Conservation (phyloP, 2,329 filamentous ascomycete genomes). For the Ilyonectria mors-panacis region DNA sequence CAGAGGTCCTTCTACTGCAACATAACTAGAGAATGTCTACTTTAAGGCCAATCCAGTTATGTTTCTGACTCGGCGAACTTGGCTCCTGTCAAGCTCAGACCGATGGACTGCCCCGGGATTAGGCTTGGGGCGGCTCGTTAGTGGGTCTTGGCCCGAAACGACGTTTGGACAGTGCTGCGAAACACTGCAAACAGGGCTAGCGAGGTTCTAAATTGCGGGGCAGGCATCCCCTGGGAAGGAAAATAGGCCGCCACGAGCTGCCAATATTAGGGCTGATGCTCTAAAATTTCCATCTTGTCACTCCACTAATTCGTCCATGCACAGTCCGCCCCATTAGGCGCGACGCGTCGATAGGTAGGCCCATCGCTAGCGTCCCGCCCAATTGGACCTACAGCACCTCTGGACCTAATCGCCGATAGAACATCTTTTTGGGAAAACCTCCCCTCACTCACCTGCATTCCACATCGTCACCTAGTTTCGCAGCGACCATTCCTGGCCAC, state of each 20-base stretch:
- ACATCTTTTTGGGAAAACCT: conserved; percentile 32
- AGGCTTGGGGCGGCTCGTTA: neutral
- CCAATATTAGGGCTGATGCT: conserved; percentile 20
- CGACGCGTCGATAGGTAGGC: conserved; percentile 25
- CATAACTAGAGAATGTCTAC: neutral
- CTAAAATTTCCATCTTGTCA: neutral
- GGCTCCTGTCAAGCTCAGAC: conserved; percentile 2
- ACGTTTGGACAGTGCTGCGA: conserved; percentile 4
- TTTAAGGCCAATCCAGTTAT: no score
- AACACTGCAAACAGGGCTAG: conserved; percentile 10
- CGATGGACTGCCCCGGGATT: neutral
- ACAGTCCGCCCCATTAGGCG: conserved; percentile 11
- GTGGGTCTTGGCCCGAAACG: conserved; percentile 10
- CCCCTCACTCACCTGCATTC: conserved; percentile 38
- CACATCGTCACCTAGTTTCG: neutral
- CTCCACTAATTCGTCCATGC: neutral
- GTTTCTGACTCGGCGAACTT: neutral
- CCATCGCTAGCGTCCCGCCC: conserved; percentile 14
- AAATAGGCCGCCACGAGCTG: conserved; percentile 11
- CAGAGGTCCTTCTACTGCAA: neutral
- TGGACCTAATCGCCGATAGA: conserved; percentile 18
- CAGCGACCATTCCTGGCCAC: conserved; percentile 22
- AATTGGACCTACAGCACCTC: conserved; percentile 23
- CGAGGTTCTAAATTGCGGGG: conserved; percentile 23
- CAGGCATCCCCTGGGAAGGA: conserved; percentile 5